Evolutionary conservation across 1,139 yeast species (phyloP).

Genomic region (Hansenula lynferdii): DNA sequence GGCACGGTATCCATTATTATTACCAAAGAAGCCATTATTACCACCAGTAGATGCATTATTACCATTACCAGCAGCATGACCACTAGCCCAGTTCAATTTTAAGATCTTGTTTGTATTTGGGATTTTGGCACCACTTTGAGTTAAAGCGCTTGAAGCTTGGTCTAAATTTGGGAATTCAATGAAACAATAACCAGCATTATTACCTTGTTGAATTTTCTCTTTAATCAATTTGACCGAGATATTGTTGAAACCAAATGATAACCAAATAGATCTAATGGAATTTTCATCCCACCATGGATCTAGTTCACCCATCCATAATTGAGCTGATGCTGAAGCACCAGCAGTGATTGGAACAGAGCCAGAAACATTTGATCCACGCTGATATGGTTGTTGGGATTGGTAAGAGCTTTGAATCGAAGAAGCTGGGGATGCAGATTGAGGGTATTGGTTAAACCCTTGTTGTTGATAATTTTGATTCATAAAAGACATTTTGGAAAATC

Average conservation of each 20-base stretch:
- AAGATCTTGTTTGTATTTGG: slow-evolving; percentile 60
- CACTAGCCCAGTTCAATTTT: slow-evolving; percentile 85
- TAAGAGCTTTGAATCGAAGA: no score
- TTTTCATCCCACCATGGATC: slow-evolving; percentile 84
- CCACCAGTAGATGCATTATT: slow-evolving; percentile 24
- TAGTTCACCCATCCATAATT: slow-evolving; percentile 92
- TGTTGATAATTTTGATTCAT: no score
- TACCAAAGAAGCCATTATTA: no score
- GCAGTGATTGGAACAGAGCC: no score
- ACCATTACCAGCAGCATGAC: slow-evolving; percentile 1
- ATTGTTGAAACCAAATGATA: slow-evolving; percentile 38
- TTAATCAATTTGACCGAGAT: slow-evolving; percentile 60
- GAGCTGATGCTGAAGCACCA: slow-evolving; percentile 12
- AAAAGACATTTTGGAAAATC: no score
- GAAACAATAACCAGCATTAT: slow-evolving; percentile 78
- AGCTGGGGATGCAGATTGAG: no score
- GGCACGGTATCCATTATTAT: no score
- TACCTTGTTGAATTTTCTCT: slow-evolving; percentile 34
- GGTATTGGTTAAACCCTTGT: no score
- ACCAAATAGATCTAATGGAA: slow-evolving; percentile 66
- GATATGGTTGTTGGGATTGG: not conserved
- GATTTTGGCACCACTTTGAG: slow-evolving; percentile 63
- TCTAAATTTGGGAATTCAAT: slow-evolving; percentile 69
- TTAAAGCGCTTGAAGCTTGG: slow-evolving; percentile 66
- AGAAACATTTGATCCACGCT: not conserved